phyloP scores from a whole-genome alignment of 106 monocot species.

The Dioscorea dumetorum region DNA sequence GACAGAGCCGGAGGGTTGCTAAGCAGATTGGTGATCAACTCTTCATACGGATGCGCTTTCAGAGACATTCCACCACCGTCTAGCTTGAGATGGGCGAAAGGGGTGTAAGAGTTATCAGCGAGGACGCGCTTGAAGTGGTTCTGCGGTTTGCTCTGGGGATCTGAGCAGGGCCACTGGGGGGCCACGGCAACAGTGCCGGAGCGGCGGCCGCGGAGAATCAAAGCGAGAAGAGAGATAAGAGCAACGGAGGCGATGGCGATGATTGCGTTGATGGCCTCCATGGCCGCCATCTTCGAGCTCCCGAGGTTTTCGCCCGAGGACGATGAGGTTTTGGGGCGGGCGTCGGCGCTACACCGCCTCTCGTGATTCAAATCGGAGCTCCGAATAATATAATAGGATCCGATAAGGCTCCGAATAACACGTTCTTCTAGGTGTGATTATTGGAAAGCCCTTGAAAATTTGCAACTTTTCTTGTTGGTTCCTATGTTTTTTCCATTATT shows the following conservation, averaged over 20 bases:
- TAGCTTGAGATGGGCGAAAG: constrained; percentile 25
- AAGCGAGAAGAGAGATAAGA: not conserved
- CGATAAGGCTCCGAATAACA: no score
- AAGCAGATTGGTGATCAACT: constrained; percentile 23
- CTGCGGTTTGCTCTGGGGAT: constrained; percentile 28
- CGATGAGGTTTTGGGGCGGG: no score
- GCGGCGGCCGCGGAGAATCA: not conserved
- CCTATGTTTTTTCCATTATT: no score
- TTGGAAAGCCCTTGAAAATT: no score
- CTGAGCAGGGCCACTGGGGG: constrained; percentile 2
- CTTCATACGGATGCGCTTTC: constrained; percentile 61
- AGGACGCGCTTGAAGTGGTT: constrained; percentile 22
- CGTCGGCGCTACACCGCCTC: no score
- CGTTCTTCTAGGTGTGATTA: no score
- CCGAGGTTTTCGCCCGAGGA: no score
- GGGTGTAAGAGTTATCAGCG: constrained; percentile 25
- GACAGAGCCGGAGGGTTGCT: constrained; percentile 14
- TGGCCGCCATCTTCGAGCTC: no score
- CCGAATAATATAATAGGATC: no score
- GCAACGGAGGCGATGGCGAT: not conserved
- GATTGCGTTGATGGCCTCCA: not conserved
- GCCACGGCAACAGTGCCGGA: not conserved
- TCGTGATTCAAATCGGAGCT: no score
- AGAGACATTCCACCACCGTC: constrained; percentile 29
- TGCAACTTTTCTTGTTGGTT: no score